Percentiles rank a stretch among this genome's conserved stretches.
These are phyloP conservation scores for Ajuga reptans DNA, from an alignment of 305 asterid genomes.

Conservation along the genomic window DNA sequence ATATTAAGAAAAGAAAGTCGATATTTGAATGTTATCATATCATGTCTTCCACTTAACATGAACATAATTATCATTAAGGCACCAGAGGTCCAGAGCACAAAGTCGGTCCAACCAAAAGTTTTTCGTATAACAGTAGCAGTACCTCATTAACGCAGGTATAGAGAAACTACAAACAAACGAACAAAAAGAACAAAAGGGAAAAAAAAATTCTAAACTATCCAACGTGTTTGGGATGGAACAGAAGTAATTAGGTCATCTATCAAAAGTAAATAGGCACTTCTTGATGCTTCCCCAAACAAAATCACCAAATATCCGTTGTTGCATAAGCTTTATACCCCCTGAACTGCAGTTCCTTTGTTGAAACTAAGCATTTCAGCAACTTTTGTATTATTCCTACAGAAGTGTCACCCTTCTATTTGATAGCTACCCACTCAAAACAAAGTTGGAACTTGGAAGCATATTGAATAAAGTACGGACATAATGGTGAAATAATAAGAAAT, in stretches of 20 bases:
- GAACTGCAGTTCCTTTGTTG: background rate
- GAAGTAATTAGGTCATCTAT: background rate
- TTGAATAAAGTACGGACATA: background rate
- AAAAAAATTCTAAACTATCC: background rate
- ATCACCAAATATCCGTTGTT: background rate
- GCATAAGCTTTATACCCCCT: background rate
- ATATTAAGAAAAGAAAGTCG: background rate
- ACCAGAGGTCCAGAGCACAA: background rate
- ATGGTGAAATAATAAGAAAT: background rate
- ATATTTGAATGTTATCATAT: background rate
- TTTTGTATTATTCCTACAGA: background rate
- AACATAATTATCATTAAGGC: background rate
- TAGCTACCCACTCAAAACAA: background rate
- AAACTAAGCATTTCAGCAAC: conserved; percentile 5
- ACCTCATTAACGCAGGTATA: background rate
- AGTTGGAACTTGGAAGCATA: background rate
- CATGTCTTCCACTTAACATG: background rate
- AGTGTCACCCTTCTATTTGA: background rate
- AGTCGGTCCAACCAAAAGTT: background rate
- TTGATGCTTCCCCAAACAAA: background rate
- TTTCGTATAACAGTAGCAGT: background rate
- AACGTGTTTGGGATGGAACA: background rate
- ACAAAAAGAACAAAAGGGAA: background rate
- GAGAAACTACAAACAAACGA: background rate
- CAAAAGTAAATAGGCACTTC: background rate